Evolutionary conservation across 2,329 filamentous ascomycete species (phyloP).

Genomic region (Setomelanomma holmii): DNA sequence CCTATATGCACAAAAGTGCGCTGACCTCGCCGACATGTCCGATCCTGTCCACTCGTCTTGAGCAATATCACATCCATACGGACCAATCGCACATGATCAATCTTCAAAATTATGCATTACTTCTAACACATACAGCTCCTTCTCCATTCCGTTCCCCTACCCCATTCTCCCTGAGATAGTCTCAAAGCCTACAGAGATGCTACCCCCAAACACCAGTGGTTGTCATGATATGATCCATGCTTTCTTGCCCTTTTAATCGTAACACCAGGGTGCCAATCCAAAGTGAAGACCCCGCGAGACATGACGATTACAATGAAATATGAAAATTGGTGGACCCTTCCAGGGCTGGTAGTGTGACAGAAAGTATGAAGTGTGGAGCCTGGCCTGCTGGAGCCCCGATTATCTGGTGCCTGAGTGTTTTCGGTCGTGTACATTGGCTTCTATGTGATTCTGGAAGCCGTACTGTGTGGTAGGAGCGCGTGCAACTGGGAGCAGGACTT

Average conservation of each 20-base stretch:
- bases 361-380: background rate
- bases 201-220: conserved; percentile 12
- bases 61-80: no score
- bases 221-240: conserved; percentile 16
- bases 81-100: no score
- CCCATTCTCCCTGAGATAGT: background rate
- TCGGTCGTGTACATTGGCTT: background rate
- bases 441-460: background rate
- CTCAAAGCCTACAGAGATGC: background rate
- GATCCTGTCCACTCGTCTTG: no score
- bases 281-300: conserved; percentile 16
- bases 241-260: conserved; percentile 20
- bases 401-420: background rate
- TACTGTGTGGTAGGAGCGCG: no score
- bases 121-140: background rate
- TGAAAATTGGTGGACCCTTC: conserved; percentile 14
- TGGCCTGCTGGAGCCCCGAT: background rate
- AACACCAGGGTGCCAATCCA: conserved; percentile 17
- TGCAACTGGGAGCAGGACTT: background rate
- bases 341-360: conserved; percentile 2
- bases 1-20: no score
- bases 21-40: no score
- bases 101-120: background rate
- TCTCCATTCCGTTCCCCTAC: background rate
- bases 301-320: conserved; percentile 30